phyloP scores from a whole-genome alignment of 2,329 filamentous ascomycete genomes.

The Curvularia eragrostidis region DNA sequence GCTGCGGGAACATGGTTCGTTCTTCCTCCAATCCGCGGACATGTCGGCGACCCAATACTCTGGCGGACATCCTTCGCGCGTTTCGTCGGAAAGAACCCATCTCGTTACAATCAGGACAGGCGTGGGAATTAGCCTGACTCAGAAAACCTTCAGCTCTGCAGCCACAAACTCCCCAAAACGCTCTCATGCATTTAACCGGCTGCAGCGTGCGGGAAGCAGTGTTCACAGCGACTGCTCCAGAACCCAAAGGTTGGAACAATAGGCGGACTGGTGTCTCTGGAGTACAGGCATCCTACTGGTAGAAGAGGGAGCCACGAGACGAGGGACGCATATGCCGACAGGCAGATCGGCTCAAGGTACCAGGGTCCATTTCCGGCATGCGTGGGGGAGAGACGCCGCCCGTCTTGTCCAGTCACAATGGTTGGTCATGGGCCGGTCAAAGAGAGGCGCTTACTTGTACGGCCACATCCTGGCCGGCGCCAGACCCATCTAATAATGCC shows the following conservation, averaged over 20 bases:
- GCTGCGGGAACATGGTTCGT: constrained; percentile 12
- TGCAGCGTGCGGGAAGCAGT: constrained; percentile 10
- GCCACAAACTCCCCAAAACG: constrained; percentile 20
- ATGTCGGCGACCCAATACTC: constrained; percentile 10
- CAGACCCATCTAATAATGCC: constrained; percentile 4
- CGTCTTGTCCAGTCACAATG: constrained; percentile 1
- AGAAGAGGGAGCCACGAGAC: constrained; percentile 3
- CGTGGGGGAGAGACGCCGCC: constrained; percentile 2
- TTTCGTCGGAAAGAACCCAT: constrained; percentile 8
- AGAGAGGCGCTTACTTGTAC: neutral
- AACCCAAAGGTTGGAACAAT: neutral
- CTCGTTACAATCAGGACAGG: neutral
- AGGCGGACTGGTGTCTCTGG: neutral
- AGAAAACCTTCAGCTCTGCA: constrained; percentile 14
- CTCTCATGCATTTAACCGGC: constrained; percentile 26
- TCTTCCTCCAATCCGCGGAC: constrained; percentile 30
- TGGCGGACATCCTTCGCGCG: constrained; percentile 9
- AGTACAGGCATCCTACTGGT: neutral
- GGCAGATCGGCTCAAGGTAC: constrained; percentile 21
- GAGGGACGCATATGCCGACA: constrained; percentile 8
- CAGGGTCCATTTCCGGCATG: constrained; percentile 13
- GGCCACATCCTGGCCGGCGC: constrained; percentile 4
- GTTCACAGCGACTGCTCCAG: constrained; percentile 1
- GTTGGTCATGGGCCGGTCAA: constrained; percentile 2
- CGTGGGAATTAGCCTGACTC: constrained; percentile 4